Percentiles rank a stretch among this genome's conserved stretches.
Evolutionary conservation across 1,284 basidiomycete species (phyloP).

Genomic region (Mycena sp.): DNA sequence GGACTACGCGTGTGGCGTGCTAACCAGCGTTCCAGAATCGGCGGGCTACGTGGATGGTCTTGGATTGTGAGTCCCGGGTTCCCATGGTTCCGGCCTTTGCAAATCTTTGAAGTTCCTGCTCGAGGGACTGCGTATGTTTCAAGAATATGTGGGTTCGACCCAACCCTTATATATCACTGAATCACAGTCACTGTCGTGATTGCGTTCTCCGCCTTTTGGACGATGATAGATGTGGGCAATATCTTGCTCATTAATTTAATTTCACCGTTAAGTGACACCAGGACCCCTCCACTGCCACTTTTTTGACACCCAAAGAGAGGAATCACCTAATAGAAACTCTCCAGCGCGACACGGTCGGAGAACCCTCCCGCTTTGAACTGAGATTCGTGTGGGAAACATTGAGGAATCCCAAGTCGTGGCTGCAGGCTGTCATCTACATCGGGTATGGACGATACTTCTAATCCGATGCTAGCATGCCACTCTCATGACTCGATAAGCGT

Average conservation of each 20-base stretch:
- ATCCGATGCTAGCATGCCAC: not conserved
- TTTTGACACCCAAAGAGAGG: conserved; percentile 14
- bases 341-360: conserved; percentile 41
- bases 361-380: conserved; percentile 39
- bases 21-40: conserved; percentile 27
- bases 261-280: conserved; percentile 22
- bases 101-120: conserved; percentile 34
- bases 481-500: conserved; percentile 17
- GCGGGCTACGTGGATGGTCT: conserved; percentile 40
- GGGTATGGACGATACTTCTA: conserved; percentile 27
- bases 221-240: conserved; percentile 35
- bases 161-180: not conserved
- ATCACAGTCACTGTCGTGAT: conserved; percentile 34
- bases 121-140: conserved; percentile 36
- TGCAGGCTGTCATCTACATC: conserved; percentile 36
- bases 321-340: conserved; percentile 41
- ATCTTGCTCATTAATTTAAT: not conserved
- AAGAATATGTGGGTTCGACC: not conserved
- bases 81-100: not conserved
- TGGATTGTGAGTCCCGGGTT: conserved; percentile 39
- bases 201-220: conserved; percentile 33
- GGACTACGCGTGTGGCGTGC: not conserved
- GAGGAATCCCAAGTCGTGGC: conserved; percentile 35
- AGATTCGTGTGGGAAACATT: conserved; percentile 40
- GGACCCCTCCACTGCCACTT: conserved; percentile 51